These are phyloP conservation scores for Didymella arachidicola DNA, from an alignment of 2,329 filamentous ascomycete species.

Conservation along the genomic window DNA sequence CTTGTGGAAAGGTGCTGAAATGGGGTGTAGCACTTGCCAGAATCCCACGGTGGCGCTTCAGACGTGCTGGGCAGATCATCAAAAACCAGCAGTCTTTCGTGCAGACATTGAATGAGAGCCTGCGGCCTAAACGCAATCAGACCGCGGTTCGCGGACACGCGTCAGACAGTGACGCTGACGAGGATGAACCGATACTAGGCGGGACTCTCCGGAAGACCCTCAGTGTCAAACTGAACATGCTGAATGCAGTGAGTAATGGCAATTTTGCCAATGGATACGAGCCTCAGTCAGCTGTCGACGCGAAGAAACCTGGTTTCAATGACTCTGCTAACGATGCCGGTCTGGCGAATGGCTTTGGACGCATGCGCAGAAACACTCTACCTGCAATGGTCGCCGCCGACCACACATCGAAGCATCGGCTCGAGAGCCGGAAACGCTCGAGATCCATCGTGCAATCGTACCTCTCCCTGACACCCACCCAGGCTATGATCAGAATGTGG, in stretches of 20 bases:
- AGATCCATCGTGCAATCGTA: conserved; percentile 66
- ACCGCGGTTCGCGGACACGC: conserved; percentile 26
- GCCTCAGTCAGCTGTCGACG: conserved; percentile 43
- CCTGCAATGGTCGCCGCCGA: conserved; percentile 37
- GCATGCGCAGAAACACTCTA: conserved; percentile 47
- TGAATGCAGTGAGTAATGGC: conserved; percentile 30
- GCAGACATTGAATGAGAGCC: conserved; percentile 49
- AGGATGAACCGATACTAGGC: conserved; percentile 46
- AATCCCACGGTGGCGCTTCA: conserved; percentile 90
- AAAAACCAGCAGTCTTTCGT: conserved; percentile 55
- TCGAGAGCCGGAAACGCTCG: conserved; percentile 38
- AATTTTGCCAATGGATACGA: conserved; percentile 27
- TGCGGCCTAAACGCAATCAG: conserved; percentile 37
- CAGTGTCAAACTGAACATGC: conserved; percentile 30
- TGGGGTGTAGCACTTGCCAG: conserved; percentile 88
- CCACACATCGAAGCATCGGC: conserved; percentile 31
- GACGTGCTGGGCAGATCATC: conserved; percentile 60
- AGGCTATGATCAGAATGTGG: conserved; percentile 82
- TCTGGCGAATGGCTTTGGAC: conserved; percentile 12
- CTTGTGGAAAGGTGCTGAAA: conserved; percentile 75
- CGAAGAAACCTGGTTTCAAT: conserved; percentile 30
- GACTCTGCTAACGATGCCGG: conserved; percentile 12
- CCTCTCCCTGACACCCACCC: conserved; percentile 78
- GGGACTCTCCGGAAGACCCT: conserved; percentile 36
- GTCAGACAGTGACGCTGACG: conserved; percentile 58